These are phyloP conservation scores for Saksenaea vasiformis DNA, from an alignment of 371 early-diverging fungal species.

Conservation along the genomic window DNA sequence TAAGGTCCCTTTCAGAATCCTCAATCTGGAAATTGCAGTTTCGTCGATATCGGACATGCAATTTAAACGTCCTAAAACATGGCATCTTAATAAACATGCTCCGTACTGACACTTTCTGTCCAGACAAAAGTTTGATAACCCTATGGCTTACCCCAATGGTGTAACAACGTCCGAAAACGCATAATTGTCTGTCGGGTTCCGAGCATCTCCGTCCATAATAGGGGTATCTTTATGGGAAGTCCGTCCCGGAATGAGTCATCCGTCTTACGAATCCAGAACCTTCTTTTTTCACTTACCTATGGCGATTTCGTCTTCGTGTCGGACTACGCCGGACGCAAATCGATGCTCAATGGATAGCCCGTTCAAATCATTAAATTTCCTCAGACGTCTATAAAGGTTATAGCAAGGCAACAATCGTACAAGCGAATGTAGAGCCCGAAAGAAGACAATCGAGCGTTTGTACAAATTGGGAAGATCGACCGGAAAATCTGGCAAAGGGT, in stretches of 20 bases:
- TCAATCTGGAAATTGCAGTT: conserved; percentile 81
- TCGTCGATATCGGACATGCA: conserved; percentile 78
- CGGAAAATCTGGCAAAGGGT: conserved; percentile 51
- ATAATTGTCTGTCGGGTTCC: conserved; percentile 52
- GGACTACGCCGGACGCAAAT: conserved; percentile 46
- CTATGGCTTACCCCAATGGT: conserved; percentile 61
- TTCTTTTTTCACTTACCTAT: conserved; percentile 43
- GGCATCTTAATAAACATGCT: background rate
- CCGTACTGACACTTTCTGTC: background rate
- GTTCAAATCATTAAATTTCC: conserved; percentile 34
- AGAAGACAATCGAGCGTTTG: conserved; percentile 87
- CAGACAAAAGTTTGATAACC: background rate
- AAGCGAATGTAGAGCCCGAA: conserved; percentile 79
- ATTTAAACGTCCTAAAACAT: conserved; percentile 60
- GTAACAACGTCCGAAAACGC: conserved; percentile 74
- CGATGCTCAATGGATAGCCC: conserved; percentile 69
- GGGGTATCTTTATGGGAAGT: conserved; percentile 34
- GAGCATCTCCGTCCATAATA: conserved; percentile 58
- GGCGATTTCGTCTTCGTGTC: conserved; percentile 60
- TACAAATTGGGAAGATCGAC: conserved; percentile 85
- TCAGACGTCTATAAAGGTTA: conserved; percentile 58
- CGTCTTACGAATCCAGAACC: background rate
- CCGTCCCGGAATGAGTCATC: background rate
- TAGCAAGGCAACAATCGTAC: conserved; percentile 78
- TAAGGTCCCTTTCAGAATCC: conserved; percentile 58